Percentiles rank a stretch among this genome's conserved stretches.
phyloP scores from a whole-genome alignment of 345 rosid genomes.

The Adansonia digitata region DNA sequence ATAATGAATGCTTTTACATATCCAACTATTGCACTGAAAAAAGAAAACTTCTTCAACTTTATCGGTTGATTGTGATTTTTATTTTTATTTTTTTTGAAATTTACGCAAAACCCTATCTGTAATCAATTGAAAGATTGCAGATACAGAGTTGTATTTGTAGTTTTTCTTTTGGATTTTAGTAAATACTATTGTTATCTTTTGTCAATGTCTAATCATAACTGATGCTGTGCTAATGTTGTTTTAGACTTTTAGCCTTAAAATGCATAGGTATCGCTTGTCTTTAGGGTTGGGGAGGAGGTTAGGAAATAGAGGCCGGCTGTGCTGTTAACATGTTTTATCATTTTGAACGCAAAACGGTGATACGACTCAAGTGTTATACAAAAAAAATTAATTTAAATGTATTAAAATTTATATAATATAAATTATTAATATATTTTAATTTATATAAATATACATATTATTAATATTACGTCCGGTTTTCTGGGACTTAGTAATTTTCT shows the following conservation, averaged over 20 bases:
- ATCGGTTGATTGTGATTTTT: background rate
- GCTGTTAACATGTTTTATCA: no score
- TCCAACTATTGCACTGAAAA: background rate
- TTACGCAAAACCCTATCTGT: background rate
- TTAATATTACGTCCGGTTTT: no score
- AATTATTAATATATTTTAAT: no score
- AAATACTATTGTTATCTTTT: background rate
- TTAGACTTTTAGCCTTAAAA: constrained; percentile 11
- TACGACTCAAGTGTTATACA: no score
- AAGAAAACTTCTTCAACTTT: background rate
- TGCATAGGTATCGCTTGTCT: constrained; percentile 28
- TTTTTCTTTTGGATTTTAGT: constrained; percentile 11
- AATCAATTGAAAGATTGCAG: background rate
- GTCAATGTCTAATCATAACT: constrained; percentile 7
- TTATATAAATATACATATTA: no score
- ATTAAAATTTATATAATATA: no score
- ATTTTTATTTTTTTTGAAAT: no score
- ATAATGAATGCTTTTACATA: background rate
- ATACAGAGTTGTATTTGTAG: background rate
- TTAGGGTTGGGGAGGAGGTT: constrained; percentile 17
- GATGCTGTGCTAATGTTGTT: constrained; percentile 5
- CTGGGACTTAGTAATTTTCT: constrained; percentile 9
- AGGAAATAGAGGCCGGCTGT: constrained; percentile 21
- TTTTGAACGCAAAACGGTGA: no score
- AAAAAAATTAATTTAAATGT: no score